These are phyloP conservation scores for Geosmithia putterillii DNA, from an alignment of 2,329 filamentous ascomycete genomes.

Conservation along the genomic window DNA sequence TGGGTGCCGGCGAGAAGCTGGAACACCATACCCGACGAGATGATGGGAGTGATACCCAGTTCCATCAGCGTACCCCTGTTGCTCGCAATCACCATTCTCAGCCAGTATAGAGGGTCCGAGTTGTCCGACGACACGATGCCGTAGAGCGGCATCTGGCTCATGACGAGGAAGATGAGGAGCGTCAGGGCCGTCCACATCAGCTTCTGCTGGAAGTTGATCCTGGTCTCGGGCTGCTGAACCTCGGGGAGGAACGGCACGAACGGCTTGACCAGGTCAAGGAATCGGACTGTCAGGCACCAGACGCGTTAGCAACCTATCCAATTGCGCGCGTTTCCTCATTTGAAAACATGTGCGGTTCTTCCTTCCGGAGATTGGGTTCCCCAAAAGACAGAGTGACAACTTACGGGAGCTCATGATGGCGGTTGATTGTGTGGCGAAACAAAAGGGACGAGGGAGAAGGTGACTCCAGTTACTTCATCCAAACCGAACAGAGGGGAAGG, in stretches of 20 bases:
- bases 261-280: conserved; percentile 98
- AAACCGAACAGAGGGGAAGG: conserved; percentile 16
- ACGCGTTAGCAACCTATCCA: conserved; percentile 15
- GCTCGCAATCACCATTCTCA: conserved; percentile 99
- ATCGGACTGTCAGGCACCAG: conserved; percentile 58
- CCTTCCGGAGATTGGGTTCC: neutral
- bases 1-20: conserved; percentile 98
- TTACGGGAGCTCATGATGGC: conserved; percentile 45
- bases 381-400: conserved; percentile 12
- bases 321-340: conserved; percentile 7
- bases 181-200: conserved; percentile 92
- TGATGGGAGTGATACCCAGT: conserved; percentile 94
- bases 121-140: conserved; percentile 98
- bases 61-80: conserved; percentile 96
- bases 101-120: conserved; percentile 98
- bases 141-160: conserved; percentile 99
- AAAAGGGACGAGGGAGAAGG: conserved; percentile 14
- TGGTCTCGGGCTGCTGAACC: conserved; percentile 96
- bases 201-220: conserved; percentile 98
- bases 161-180: conserved; percentile 96
- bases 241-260: conserved; percentile 99
- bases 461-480: conserved; percentile 27
- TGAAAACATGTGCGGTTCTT: neutral
- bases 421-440: conserved; percentile 12
- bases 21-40: conserved; percentile 99